These are phyloP conservation scores for Carpinus fangiana DNA, from an alignment of 306 rosid genomes.

Conservation along the genomic window DNA sequence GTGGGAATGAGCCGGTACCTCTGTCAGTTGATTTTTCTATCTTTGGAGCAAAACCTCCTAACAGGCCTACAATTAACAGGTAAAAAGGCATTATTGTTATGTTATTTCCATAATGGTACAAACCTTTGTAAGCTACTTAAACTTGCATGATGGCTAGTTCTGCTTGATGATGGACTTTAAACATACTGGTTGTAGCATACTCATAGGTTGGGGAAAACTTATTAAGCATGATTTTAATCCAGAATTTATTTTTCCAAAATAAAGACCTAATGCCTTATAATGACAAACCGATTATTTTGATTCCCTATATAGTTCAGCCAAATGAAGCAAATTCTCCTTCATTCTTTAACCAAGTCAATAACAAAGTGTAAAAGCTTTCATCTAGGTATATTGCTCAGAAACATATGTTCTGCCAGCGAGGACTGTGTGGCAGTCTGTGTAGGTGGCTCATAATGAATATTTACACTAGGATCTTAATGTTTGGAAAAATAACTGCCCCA, in stretches of 20 bases:
- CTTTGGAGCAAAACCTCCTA: slow-evolving; percentile 86
- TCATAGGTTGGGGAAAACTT: too few species aligned
- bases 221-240: too few species aligned
- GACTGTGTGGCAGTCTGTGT: too few species aligned
- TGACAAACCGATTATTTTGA: too few species aligned
- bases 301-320: too few species aligned
- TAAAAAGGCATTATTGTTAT: slow-evolving; percentile 26
- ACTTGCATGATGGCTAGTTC: background rate
- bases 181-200: background rate
- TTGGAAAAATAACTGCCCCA: background rate
- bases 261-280: too few species aligned
- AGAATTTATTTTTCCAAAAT: too few species aligned
- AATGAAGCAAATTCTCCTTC: too few species aligned
- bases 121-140: slow-evolving; percentile 6
- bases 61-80: slow-evolving; percentile 97
- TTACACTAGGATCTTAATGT: background rate
- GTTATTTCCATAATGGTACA: slow-evolving; percentile 20
- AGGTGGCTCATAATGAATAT: background rate
- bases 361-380: too few species aligned
- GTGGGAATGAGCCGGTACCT: slow-evolving; percentile 64
- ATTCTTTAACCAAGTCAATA: too few species aligned
- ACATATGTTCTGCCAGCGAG: too few species aligned
- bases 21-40: slow-evolving; percentile 89
- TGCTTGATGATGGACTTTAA: slow-evolving; percentile 29
- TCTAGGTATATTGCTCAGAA: too few species aligned